Conservation (phyloP, 2,329 filamentous ascomycete genomes). For the Neofusicoccum sp. region DNA sequence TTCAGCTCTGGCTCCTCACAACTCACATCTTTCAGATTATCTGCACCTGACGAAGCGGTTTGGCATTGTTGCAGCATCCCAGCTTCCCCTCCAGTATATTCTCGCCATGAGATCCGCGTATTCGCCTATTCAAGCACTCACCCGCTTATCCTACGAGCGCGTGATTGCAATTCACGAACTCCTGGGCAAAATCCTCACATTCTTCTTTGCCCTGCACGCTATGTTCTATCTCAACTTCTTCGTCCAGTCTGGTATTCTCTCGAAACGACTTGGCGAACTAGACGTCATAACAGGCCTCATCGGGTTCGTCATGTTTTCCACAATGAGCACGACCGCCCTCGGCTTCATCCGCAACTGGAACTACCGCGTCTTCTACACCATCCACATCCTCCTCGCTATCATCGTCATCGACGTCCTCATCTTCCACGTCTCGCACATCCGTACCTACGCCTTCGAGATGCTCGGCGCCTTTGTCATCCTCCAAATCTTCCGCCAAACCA, state of each 20-base stretch:
- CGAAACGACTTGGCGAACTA: constrained; percentile 53
- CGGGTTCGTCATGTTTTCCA: constrained; percentile 45
- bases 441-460: constrained; percentile 53
- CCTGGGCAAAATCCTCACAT: constrained; percentile 54
- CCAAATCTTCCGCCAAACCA: constrained; percentile 36
- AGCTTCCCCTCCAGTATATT: constrained; percentile 58
- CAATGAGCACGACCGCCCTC: constrained; percentile 50
- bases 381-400: constrained; percentile 50
- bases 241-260: constrained; percentile 48
- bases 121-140: constrained; percentile 52
- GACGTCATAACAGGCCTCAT: constrained; percentile 58
- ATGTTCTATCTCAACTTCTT: constrained; percentile 59
- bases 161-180: constrained; percentile 53
- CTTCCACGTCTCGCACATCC: constrained; percentile 56
- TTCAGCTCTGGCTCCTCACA: too few relatives aligned
- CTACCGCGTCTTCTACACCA: constrained; percentile 56
- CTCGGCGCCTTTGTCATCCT: constrained; percentile 48
- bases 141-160: constrained; percentile 53
- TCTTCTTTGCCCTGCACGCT: constrained; percentile 53
- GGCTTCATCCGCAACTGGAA: constrained; percentile 45
- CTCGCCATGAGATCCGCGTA: constrained; percentile 53
- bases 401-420: constrained; percentile 51
- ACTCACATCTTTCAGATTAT: constrained; percentile 50
- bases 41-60: constrained; percentile 63
- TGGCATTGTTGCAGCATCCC: constrained; percentile 58